phyloP scores from a whole-genome alignment of 1,139 yeast species.

The Suhomyces yuchorum region DNA sequence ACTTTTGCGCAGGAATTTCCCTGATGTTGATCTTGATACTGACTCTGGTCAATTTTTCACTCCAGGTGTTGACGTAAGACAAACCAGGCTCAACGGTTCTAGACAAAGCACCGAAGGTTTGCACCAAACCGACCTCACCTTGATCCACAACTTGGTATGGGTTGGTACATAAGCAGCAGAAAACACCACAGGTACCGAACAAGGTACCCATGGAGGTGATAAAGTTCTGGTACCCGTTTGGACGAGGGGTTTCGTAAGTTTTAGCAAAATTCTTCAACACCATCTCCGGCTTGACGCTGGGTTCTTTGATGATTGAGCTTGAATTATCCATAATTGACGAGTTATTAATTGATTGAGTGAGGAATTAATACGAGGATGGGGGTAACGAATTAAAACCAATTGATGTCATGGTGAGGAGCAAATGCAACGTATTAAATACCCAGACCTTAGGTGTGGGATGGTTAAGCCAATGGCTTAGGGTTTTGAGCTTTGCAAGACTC shows the following conservation, averaged over 20 bases:
- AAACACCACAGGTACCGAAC: constrained; percentile 61
- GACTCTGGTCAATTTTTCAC: constrained; percentile 57
- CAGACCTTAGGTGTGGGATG: neutral
- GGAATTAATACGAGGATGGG: too few relatives aligned
- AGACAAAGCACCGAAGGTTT: constrained; percentile 68
- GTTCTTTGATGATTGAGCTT: constrained; percentile 12
- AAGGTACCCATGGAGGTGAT: constrained; percentile 47
- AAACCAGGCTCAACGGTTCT: constrained; percentile 74
- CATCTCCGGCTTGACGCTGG: constrained; percentile 21
- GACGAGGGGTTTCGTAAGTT: constrained; percentile 38
- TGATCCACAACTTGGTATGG: constrained; percentile 66
- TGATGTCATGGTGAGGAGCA: neutral
- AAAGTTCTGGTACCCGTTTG: constrained; percentile 41
- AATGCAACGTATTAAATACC: neutral
- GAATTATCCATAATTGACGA: constrained; percentile 6
- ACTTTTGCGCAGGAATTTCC: constrained; percentile 67
- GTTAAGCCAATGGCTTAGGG: neutral
- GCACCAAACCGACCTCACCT: constrained; percentile 72
- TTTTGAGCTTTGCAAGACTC: neutral
- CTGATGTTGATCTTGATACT: constrained; percentile 61
- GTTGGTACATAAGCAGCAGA: constrained; percentile 60
- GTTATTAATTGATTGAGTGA: neutral
- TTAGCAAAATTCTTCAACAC: constrained; percentile 34
- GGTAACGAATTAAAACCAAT: too few relatives aligned
- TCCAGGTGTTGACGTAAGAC: constrained; percentile 63